Evolutionary conservation across 2,329 filamentous ascomycete species (phyloP).

Genomic region (Hysterium pulicare): DNA sequence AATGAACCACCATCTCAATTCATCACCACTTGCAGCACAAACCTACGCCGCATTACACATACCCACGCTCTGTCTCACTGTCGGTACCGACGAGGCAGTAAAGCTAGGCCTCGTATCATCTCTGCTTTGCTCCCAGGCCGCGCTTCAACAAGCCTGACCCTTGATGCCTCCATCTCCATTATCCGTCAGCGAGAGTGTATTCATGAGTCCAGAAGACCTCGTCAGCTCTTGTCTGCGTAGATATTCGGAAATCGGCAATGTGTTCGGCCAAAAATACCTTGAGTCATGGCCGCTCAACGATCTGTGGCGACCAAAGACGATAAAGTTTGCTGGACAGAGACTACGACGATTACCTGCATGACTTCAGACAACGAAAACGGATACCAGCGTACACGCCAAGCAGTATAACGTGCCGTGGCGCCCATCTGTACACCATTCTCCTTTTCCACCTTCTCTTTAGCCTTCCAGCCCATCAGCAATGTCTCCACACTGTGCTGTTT

Average conservation of each 20-base stretch:
- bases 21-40: neutral
- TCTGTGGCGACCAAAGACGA: neutral
- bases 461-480: neutral
- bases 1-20: neutral
- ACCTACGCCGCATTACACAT: neutral
- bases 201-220: neutral
- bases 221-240: neutral
- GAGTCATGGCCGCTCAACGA: neutral
- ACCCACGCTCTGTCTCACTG: neutral
- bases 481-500: neutral
- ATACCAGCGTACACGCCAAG: neutral
- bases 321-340: neutral
- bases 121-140: too few species aligned
- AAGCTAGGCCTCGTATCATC: too few species aligned
- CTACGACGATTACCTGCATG: slow-evolving; percentile 3
- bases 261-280: neutral
- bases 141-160: neutral
- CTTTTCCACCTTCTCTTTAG: neutral
- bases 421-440: neutral
- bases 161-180: neutral
- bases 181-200: neutral
- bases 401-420: neutral
- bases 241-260: neutral
- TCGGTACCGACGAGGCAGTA: neutral
- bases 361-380: neutral